These are phyloP conservation scores for Ambrosiella cleistominuta DNA, from an alignment of 2,329 filamentous ascomycete genomes.

Conservation along the genomic window DNA sequence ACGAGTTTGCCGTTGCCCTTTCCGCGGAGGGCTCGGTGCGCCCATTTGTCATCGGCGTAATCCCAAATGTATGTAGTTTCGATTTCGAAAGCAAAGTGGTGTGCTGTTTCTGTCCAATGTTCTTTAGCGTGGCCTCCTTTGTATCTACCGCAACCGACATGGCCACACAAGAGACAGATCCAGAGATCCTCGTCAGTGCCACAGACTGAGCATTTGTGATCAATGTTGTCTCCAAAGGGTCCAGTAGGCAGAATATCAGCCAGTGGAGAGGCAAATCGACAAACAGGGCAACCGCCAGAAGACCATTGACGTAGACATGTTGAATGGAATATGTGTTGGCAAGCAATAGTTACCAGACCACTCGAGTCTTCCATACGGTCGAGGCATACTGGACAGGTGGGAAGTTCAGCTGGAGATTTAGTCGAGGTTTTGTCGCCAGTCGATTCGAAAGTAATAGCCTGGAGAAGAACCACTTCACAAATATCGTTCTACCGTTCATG, in stretches of 20 bases:
- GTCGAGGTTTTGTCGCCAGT: constrained; percentile 14
- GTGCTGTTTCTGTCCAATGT: constrained; percentile 77
- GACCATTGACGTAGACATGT: constrained; percentile 93
- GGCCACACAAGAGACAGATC: constrained; percentile 89
- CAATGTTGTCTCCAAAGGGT: constrained; percentile 40
- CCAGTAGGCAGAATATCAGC: constrained; percentile 25
- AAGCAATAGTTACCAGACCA: constrained; percentile 84
- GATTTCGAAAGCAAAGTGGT: constrained; percentile 85
- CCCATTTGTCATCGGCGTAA: constrained; percentile 88
- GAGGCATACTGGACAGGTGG: constrained; percentile 88
- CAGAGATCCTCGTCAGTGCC: constrained; percentile 70
- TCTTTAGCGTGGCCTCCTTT: constrained; percentile 85
- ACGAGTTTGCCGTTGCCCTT: constrained; percentile 86
- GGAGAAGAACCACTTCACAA: constrained; percentile 89
- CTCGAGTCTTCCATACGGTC: constrained; percentile 98
- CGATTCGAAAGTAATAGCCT: constrained; percentile 65
- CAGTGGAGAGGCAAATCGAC: constrained; percentile 55
- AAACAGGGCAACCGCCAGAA: constrained; percentile 84
- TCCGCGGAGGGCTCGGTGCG: constrained; percentile 84
- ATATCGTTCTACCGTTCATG: constrained; percentile 51
- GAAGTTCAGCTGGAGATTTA: constrained; percentile 63
- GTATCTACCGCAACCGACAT: constrained; percentile 84
- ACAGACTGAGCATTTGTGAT: constrained; percentile 66
- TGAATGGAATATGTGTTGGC: constrained; percentile 95
- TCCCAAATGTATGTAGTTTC: constrained; percentile 95